Evolutionary conservation across 768 basidiomycete species (phyloP).

Genomic region (Mrakia frigida): DNA sequence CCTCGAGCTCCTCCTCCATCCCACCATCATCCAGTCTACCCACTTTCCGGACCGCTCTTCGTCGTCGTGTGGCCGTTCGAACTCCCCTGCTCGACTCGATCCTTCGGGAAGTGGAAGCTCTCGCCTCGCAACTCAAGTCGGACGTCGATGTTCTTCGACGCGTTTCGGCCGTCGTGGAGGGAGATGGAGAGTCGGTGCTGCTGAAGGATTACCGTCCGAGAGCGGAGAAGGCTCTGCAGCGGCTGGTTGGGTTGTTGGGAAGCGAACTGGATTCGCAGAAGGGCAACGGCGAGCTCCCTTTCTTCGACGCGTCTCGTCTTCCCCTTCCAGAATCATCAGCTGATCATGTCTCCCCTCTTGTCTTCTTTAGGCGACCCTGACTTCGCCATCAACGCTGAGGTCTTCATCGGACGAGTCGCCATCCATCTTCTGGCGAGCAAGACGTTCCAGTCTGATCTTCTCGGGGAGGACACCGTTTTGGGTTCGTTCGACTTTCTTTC

Average conservation of each 20-base stretch:
- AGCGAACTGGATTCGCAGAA: constrained; percentile 4
- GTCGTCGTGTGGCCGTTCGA: constrained; percentile 21
- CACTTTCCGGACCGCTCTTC: constrained; percentile 25
- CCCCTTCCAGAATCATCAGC: too few relatives aligned
- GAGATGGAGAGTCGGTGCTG: background rate
- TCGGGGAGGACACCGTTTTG: background rate
- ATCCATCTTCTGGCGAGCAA: constrained; percentile 16
- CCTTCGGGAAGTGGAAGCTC: constrained; percentile 24
- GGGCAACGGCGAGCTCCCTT: background rate
- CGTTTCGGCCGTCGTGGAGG: background rate
- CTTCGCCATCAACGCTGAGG: constrained; percentile 8
- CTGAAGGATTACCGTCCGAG: background rate
- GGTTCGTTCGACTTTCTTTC: background rate
- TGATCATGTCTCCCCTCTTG: background rate
- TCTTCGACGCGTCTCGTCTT: background rate
- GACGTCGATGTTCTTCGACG: constrained; percentile 25
- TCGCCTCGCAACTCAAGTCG: background rate
- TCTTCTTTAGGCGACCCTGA: background rate
- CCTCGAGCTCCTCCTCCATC: constrained; percentile 7
- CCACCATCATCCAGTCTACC: constrained; percentile 20
- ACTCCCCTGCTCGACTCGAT: constrained; percentile 25
- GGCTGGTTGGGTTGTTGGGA: background rate
- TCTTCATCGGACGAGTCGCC: constrained; percentile 25
- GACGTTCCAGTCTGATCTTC: constrained; percentile 17
- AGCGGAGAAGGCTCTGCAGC: constrained; percentile 14